These are phyloP conservation scores for Rhodotorula mucilaginosa DNA, from an alignment of 1,284 basidiomycete species.

Conservation along the genomic window DNA sequence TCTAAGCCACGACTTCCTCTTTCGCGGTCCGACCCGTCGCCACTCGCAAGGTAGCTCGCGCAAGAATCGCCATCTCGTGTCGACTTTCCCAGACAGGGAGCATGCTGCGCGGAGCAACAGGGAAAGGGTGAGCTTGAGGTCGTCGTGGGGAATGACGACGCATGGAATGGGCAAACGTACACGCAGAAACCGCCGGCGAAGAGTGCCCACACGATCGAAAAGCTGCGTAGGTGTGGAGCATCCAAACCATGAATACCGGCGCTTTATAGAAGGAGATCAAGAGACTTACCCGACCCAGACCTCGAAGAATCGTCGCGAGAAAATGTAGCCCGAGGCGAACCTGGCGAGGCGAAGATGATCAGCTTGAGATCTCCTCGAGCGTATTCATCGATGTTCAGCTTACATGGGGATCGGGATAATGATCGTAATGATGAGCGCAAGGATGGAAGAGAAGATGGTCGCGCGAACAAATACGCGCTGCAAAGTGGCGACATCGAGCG, in stretches of 20 bases:
- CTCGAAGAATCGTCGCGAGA: conserved; percentile 63
- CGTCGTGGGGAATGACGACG: neutral
- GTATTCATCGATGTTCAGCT: conserved; percentile 50
- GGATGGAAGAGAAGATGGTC: conserved; percentile 25
- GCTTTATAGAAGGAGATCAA: neutral
- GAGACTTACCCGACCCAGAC: conserved; percentile 59
- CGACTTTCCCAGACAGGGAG: conserved; percentile 31
- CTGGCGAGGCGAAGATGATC: conserved; percentile 59
- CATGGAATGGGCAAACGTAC: conserved; percentile 1
- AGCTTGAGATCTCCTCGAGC: conserved; percentile 49
- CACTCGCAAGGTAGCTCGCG: conserved; percentile 6
- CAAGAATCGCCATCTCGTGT: conserved; percentile 19
- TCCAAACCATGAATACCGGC: neutral
- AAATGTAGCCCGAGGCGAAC: conserved; percentile 56
- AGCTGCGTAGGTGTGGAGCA: neutral
- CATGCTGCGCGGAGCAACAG: neutral
- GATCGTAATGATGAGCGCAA: conserved; percentile 46
- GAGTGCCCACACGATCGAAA: conserved; percentile 20
- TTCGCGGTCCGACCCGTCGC: conserved; percentile 3
- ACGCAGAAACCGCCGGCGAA: conserved; percentile 25
- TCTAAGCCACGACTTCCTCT: conserved; percentile 1
- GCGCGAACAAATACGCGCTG: conserved; percentile 38
- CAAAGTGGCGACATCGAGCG: conserved; percentile 24
- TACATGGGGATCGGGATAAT: conserved; percentile 46
- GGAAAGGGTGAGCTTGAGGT: neutral